Evolutionary conservation across 2,329 filamentous ascomycete genomes (phyloP).

Genomic region (Cytospora piceae): DNA sequence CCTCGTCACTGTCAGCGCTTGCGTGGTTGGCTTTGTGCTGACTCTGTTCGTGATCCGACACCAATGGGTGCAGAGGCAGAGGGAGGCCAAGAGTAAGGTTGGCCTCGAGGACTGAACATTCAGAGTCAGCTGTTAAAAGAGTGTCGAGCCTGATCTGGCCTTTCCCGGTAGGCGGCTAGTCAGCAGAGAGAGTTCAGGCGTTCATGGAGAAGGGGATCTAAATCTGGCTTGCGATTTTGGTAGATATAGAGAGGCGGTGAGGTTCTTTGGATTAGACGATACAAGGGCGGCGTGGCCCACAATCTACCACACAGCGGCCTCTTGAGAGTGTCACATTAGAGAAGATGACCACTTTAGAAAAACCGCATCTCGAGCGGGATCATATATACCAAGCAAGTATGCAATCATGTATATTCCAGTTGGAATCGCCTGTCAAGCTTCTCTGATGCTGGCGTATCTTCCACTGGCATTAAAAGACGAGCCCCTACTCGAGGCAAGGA

Average conservation of each 20-base stretch:
- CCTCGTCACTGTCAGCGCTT: conserved; percentile 74
- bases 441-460: too few species aligned
- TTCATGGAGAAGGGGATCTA: not conserved
- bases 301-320: not conserved
- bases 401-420: not conserved
- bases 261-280: not conserved
- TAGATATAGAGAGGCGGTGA: not conserved
- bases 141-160: not conserved
- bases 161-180: not conserved
- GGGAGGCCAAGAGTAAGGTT: conserved; percentile 43
- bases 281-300: not conserved
- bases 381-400: not conserved
- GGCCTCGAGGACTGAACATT: conserved; percentile 43
- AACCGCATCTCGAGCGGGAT: not conserved
- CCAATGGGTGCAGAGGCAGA: conserved; percentile 49
- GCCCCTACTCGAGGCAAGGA: too few species aligned
- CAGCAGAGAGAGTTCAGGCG: conserved; percentile 18
- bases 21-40: conserved; percentile 68
- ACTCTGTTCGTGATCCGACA: conserved; percentile 72
- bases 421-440: not conserved
- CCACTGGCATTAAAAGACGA: too few species aligned
- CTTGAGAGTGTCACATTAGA: not conserved
- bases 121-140: not conserved
- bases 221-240: not conserved
- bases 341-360: not conserved